Evolutionary conservation across 176 grass and related monocot species (phyloP).

Genomic region (Aegilops speltoides): DNA sequence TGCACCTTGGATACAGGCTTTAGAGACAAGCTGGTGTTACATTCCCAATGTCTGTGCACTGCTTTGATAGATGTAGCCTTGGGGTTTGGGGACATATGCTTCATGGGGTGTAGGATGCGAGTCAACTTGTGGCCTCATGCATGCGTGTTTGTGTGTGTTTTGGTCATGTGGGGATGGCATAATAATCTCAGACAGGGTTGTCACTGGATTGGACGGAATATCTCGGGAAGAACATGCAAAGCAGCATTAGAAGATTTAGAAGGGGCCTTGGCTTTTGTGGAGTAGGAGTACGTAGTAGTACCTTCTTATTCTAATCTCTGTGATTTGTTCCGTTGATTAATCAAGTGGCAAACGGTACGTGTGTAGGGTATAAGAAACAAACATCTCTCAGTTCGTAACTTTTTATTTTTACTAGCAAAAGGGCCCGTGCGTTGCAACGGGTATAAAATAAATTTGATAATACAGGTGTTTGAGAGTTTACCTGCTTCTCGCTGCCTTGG

Average conservation of each 20-base stretch:
- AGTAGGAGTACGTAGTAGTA: neutral
- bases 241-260: conserved; percentile 48
- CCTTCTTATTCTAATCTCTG: conserved; percentile 37
- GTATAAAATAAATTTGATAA: too few species aligned
- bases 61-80: conserved; percentile 44
- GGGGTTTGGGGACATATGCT: conserved; percentile 46
- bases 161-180: conserved; percentile 65
- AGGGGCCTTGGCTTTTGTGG: conserved; percentile 16
- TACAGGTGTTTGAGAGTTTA: too few species aligned
- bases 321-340: conserved; percentile 39
- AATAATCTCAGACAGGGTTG: conserved; percentile 63
- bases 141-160: conserved; percentile 44
- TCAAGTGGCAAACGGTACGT: conserved; percentile 17
- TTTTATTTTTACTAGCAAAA: too few species aligned
- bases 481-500: too few species aligned
- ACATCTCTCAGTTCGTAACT: neutral
- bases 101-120: conserved; percentile 31
- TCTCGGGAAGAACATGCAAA: conserved; percentile 68
- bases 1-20: neutral
- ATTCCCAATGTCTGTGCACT: conserved; percentile 47
- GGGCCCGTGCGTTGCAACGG: too few species aligned
- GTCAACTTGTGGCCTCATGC: conserved; percentile 48
- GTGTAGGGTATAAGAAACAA: neutral
- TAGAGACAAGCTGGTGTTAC: conserved; percentile 29
- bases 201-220: conserved; percentile 80